A percentile compares a stretch with the other conserved stretches of the same genome.
These are phyloP conservation scores for Nicotiana noctiflora DNA, from an alignment of 257 asterid species.

Conservation along the genomic window DNA sequence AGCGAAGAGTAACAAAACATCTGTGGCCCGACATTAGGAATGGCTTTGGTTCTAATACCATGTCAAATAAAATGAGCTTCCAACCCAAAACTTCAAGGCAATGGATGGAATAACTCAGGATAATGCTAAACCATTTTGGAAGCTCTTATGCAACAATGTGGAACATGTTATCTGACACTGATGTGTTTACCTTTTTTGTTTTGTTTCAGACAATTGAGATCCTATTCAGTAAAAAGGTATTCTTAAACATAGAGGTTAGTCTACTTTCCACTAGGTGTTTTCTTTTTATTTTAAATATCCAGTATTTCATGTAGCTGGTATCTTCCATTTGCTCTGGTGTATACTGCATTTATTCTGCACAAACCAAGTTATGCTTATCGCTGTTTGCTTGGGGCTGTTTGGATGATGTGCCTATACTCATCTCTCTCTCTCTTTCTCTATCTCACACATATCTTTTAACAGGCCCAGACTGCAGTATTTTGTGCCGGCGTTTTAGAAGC, in stretches of 20 bases:
- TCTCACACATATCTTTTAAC: conserved; percentile 11
- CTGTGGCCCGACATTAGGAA: neutral
- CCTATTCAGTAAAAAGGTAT: conserved; percentile 73
- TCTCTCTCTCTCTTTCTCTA: neutral
- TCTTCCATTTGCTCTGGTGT: neutral
- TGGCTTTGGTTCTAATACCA: neutral
- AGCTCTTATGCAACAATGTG: neutral
- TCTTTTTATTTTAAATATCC: neutral
- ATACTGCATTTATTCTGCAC: neutral
- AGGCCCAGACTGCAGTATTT: conserved; percentile 63
- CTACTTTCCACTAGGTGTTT: conserved; percentile 1
- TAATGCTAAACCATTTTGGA: no score
- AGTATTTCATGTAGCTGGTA: neutral
- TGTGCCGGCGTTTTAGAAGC: conserved; percentile 64
- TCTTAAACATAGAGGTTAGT: conserved; percentile 85
- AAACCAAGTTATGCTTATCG: neutral
- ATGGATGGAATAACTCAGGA: neutral
- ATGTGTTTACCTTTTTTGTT: conserved; percentile 6
- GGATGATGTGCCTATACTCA: neutral
- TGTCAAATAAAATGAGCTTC: neutral
- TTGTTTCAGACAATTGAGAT: conserved; percentile 80
- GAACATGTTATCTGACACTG: neutral
- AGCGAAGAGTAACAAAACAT: no score
- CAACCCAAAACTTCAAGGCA: neutral
- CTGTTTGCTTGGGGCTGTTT: neutral